phyloP scores from a whole-genome alignment of 2,329 filamentous ascomycete genomes.

The Aspergillus tamarii region DNA sequence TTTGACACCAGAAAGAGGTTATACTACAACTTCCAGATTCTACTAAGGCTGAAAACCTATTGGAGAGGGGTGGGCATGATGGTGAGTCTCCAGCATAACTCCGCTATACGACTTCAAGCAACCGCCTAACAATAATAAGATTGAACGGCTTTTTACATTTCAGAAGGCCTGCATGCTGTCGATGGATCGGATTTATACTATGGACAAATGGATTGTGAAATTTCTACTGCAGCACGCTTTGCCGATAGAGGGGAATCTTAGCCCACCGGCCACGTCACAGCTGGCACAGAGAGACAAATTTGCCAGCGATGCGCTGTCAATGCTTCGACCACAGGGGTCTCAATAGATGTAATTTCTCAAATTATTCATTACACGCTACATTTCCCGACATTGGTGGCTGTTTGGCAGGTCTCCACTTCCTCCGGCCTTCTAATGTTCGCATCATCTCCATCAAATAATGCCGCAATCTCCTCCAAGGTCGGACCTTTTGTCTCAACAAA shows the following conservation, averaged over 20 bases:
- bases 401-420: not conserved
- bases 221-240: slow-evolving; percentile 27
- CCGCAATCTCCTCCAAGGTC: slow-evolving; percentile 4
- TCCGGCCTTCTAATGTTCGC: not conserved
- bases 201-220: slow-evolving; percentile 26
- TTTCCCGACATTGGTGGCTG: not conserved
- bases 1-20: not conserved
- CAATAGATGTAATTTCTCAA: not conserved
- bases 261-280: slow-evolving; percentile 11
- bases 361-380: not conserved
- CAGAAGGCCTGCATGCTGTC: slow-evolving; percentile 24
- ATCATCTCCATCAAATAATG: not conserved
- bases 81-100: not conserved
- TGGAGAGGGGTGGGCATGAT: slow-evolving; percentile 5
- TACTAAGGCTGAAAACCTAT: slow-evolving; percentile 5
- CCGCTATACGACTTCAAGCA: not conserved
- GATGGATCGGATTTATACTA: slow-evolving; percentile 22
- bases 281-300: slow-evolving; percentile 20
- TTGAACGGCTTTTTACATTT: slow-evolving; percentile 21
- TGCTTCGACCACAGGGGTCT: slow-evolving; percentile 15
- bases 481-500: slow-evolving; percentile 6
- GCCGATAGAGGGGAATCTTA: slow-evolving; percentile 18
- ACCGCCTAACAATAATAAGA: slow-evolving; percentile 6
- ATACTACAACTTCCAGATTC: slow-evolving; percentile 5
- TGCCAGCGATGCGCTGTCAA: slow-evolving; percentile 21